phyloP scores from a whole-genome alignment of 2,329 filamentous ascomycete genomes.

The Penicillium brasilianum region DNA sequence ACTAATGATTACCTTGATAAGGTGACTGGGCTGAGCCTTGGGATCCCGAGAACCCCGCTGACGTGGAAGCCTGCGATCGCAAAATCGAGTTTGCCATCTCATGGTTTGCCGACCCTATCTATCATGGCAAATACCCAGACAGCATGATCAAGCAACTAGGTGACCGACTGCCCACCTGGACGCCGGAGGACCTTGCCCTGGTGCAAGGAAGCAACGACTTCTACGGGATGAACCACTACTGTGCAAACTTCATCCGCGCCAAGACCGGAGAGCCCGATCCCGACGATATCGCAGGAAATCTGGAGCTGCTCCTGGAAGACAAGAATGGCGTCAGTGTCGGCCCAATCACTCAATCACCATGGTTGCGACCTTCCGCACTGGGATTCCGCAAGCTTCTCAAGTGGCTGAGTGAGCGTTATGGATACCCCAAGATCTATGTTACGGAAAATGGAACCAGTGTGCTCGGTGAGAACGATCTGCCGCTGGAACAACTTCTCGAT shows the following conservation, averaged over 20 bases:
- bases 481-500: slow-evolving; percentile 71
- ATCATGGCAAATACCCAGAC: slow-evolving; percentile 80
- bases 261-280: slow-evolving; percentile 63
- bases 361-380: slow-evolving; percentile 75
- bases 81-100: slow-evolving; percentile 87
- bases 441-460: slow-evolving; percentile 88
- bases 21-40: slow-evolving; percentile 82
- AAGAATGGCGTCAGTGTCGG: slow-evolving; percentile 77
- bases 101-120: slow-evolving; percentile 89
- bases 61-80: slow-evolving; percentile 76
- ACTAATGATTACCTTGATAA: slow-evolving; percentile 32
- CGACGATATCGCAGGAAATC: slow-evolving; percentile 75
- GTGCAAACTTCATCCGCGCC: slow-evolving; percentile 83
- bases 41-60: slow-evolving; percentile 75
- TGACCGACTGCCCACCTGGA: slow-evolving; percentile 75
- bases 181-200: slow-evolving; percentile 71
- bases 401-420: slow-evolving; percentile 79
- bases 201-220: slow-evolving; percentile 89
- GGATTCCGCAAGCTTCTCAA: slow-evolving; percentile 78
- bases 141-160: slow-evolving; percentile 84
- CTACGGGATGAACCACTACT: slow-evolving; percentile 95
- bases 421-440: slow-evolving; percentile 77
- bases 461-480: slow-evolving; percentile 79
- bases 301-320: slow-evolving; percentile 73
- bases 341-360: slow-evolving; percentile 79